Conservation (phyloP, 148 eudicot species). For the Nepenthes mirabilis region DNA sequence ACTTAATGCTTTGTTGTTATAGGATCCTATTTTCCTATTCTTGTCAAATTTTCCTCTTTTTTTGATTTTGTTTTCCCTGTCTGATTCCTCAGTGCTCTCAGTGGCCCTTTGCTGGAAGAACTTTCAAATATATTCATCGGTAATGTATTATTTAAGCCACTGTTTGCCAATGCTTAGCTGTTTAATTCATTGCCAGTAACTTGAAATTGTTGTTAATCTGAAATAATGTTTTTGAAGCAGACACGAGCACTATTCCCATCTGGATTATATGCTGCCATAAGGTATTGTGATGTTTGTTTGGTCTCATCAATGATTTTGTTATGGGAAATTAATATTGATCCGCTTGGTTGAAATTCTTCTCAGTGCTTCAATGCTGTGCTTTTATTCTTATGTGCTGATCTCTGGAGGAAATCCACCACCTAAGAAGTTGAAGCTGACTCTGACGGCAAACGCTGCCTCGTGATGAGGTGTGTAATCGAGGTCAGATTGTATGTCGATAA, state of each 20-base stretch:
- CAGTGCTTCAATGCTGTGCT: constrained; percentile 86
- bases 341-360: constrained; percentile 5
- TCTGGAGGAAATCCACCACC: constrained; percentile 97
- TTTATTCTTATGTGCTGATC: constrained; percentile 68
- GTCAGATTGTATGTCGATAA: background rate
- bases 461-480: constrained; percentile 10
- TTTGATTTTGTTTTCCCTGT: constrained; percentile 4
- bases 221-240: constrained; percentile 27
- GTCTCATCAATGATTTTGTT: background rate
- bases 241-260: constrained; percentile 53
- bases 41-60: background rate
- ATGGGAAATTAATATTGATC: constrained; percentile 3
- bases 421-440: constrained; percentile 47
- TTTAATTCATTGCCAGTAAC: constrained; percentile 1
- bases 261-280: constrained; percentile 43
- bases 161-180: background rate
- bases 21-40: no score
- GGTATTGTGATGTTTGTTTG: constrained; percentile 27
- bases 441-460: constrained; percentile 26
- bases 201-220: background rate
- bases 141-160: constrained; percentile 4
- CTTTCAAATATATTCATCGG: constrained; percentile 19
- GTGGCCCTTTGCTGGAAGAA: constrained; percentile 49
- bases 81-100: constrained; percentile 44
- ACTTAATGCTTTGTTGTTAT: no score